Evolutionary conservation across 768 basidiomycete species (phyloP).

Genomic region (Candolleomyces eurysporus): DNA sequence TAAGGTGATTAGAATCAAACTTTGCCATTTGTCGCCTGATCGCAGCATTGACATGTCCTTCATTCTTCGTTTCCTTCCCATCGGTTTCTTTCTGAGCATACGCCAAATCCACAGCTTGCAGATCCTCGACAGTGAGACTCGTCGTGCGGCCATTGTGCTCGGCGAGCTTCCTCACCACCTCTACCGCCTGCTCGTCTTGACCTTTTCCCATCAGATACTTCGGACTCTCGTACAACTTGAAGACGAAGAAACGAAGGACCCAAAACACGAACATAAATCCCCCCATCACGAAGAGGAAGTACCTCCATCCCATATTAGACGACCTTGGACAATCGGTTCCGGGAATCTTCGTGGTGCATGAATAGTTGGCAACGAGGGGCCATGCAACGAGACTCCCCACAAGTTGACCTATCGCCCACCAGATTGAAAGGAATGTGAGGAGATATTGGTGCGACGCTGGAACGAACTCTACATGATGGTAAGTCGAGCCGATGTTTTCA

Average conservation of each 20-base stretch:
- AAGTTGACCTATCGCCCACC: slow-evolving; percentile 80
- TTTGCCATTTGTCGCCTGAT: slow-evolving; percentile 34
- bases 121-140: slow-evolving; percentile 48
- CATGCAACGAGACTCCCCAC: slow-evolving; percentile 65
- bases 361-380: slow-evolving; percentile 68
- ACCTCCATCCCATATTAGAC: slow-evolving; percentile 73
- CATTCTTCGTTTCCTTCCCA: neutral
- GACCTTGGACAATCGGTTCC: slow-evolving; percentile 38
- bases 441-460: slow-evolving; percentile 75
- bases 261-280: slow-evolving; percentile 67
- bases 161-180: slow-evolving; percentile 61
- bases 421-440: slow-evolving; percentile 70
- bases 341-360: slow-evolving; percentile 42
- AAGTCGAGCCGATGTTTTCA: too few species aligned
- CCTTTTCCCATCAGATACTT: slow-evolving; percentile 77
- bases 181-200: slow-evolving; percentile 58
- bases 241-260: slow-evolving; percentile 47
- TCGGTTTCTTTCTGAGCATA: neutral
- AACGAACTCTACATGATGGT: slow-evolving; percentile 49
- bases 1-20: slow-evolving; percentile 42
- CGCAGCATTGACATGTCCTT: neutral
- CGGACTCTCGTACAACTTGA: slow-evolving; percentile 70
- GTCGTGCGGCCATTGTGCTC: slow-evolving; percentile 53
- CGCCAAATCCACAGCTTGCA: slow-evolving; percentile 22
- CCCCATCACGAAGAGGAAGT: slow-evolving; percentile 71